Evolutionary conservation across 2,329 filamentous ascomycete genomes (phyloP).

Genomic region (Ceratocystis cubensis): DNA sequence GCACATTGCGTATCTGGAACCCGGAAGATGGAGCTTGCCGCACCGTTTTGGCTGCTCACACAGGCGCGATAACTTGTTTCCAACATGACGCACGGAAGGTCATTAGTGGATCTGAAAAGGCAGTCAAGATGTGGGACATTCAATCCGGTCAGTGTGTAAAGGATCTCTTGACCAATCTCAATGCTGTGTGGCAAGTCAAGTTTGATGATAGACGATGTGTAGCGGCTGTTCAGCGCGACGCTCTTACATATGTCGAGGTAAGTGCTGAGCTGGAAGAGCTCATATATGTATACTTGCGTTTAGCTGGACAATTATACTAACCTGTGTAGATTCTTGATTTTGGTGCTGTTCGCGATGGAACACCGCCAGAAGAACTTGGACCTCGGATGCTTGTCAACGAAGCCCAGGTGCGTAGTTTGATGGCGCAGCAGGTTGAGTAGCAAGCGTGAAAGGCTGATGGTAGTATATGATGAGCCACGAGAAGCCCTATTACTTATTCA

Average conservation of each 20-base stretch:
- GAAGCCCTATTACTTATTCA: background rate
- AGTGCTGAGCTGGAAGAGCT: conserved; percentile 27
- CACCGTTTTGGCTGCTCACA: conserved; percentile 82
- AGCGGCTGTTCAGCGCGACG: conserved; percentile 86
- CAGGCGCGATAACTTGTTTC: conserved; percentile 95
- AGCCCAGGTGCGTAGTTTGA: conserved; percentile 32
- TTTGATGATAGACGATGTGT: conserved; percentile 94
- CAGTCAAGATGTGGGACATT: conserved; percentile 97
- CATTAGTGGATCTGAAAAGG: conserved; percentile 89
- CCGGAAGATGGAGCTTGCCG: conserved; percentile 85
- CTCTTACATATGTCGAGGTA: conserved; percentile 91
- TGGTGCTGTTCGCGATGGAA: conserved; percentile 80
- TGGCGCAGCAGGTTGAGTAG: conserved; percentile 32
- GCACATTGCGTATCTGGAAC: conserved; percentile 92
- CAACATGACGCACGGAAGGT: conserved; percentile 96
- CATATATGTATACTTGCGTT: conserved; percentile 14
- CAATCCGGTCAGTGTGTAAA: conserved; percentile 82
- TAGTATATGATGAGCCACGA: background rate
- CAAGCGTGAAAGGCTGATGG: background rate
- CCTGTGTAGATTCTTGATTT: conserved; percentile 77
- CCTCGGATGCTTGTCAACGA: conserved; percentile 59
- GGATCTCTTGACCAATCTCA: conserved; percentile 83
- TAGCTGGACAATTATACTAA: conserved; percentile 27
- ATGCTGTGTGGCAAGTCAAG: conserved; percentile 97
- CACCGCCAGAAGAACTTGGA: conserved; percentile 63